Conservation (phyloP, 176 grass and related monocot species). For the Carex parvula region DNA sequence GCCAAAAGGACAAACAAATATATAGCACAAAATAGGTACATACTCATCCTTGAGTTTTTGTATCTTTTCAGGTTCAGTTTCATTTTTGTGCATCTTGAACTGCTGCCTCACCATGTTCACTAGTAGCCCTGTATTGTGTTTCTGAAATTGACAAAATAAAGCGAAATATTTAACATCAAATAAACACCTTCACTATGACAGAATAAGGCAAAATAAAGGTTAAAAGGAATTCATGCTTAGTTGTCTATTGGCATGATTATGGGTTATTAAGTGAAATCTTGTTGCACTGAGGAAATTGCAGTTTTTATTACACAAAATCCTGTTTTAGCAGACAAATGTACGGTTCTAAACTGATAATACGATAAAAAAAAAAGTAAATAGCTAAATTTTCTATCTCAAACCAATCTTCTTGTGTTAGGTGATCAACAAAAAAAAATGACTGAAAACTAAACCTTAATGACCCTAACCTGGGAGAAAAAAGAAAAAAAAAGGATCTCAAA, state of each 20-base stretch:
- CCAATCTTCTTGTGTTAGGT: background rate
- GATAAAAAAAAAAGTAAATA: background rate
- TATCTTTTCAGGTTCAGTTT: constrained; percentile 97
- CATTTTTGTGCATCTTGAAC: constrained; percentile 91
- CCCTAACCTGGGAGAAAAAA: background rate
- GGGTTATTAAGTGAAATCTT: background rate
- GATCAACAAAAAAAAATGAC: background rate
- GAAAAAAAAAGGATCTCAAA: background rate
- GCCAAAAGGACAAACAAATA: constrained; percentile 16
- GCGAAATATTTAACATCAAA: background rate
- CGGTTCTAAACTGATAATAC: background rate
- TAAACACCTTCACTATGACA: background rate
- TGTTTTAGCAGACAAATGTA: background rate
- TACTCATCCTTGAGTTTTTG: constrained; percentile 94
- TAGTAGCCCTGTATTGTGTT: constrained; percentile 80
- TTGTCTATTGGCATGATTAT: background rate
- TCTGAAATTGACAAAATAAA: constrained; percentile 38
- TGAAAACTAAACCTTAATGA: background rate
- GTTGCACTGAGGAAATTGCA: background rate
- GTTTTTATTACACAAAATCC: background rate
- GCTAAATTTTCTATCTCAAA: background rate
- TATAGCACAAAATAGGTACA: constrained; percentile 22
- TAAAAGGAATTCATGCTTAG: background rate
- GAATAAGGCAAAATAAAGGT: background rate
- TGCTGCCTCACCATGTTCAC: constrained; percentile 91